Evolutionary conservation across 768 basidiomycete genomes (phyloP).

Genomic region (Cystobasidium ongulense): DNA sequence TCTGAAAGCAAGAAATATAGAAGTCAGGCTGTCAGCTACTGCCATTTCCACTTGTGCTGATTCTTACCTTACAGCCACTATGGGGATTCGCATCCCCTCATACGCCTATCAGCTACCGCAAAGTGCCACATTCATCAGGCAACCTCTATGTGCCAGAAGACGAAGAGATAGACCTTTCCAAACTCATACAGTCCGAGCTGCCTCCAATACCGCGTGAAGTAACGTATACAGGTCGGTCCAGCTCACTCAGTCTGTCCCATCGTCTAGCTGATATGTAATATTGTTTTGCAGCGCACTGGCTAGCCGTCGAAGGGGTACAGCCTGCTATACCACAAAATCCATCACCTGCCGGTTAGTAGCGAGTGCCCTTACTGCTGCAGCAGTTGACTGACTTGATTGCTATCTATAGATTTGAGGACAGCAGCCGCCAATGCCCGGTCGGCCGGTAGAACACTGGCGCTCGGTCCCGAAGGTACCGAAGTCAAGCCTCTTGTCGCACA

Average conservation of each 20-base stretch:
- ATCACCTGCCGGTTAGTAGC: slow-evolving; percentile 47
- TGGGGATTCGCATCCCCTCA: slow-evolving; percentile 73
- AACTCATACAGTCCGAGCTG: slow-evolving; percentile 75
- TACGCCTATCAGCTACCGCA: slow-evolving; percentile 50
- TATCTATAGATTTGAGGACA: slow-evolving; percentile 3
- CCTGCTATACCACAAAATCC: slow-evolving; percentile 95
- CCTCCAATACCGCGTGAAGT: slow-evolving; percentile 70
- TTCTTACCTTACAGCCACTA: slow-evolving; percentile 53
- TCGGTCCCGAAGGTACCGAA: slow-evolving; percentile 17
- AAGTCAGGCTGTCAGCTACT: slow-evolving; percentile 46
- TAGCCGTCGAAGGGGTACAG: slow-evolving; percentile 95
- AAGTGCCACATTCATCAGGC: slow-evolving; percentile 54
- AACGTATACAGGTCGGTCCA: slow-evolving; percentile 56
- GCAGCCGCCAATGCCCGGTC: slow-evolving; percentile 21
- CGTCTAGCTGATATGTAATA: slow-evolving; percentile 37
- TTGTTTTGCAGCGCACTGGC: slow-evolving; percentile 69
- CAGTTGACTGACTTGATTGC: background rate
- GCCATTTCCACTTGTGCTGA: background rate
- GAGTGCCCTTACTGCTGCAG: background rate
- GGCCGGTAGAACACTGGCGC: background rate
- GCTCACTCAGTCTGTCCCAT: slow-evolving; percentile 42
- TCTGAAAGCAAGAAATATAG: slow-evolving; percentile 85
- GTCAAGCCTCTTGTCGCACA: slow-evolving; percentile 68
- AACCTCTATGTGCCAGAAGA: slow-evolving; percentile 89
- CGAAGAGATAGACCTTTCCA: slow-evolving; percentile 94